Percentiles rank a stretch among this genome's conserved stretches.
phyloP scores from a whole-genome alignment of 2,329 filamentous ascomycete genomes.

The Colletotrichum sp. region DNA sequence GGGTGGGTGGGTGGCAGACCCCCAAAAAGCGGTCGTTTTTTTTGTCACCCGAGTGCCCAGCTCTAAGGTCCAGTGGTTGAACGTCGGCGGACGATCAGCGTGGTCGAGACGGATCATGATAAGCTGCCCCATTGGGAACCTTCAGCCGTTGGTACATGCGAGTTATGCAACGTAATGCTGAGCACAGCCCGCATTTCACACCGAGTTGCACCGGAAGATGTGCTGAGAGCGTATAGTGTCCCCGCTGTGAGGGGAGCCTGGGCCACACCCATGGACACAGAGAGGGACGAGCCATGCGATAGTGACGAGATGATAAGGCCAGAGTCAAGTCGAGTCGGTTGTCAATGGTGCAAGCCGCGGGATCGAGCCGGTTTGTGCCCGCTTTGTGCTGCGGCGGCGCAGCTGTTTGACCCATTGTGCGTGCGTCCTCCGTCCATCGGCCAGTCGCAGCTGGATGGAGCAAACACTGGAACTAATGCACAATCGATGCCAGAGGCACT shows the following conservation, averaged over 20 bases:
- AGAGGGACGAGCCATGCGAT: background rate
- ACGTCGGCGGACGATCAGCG: slow-evolving; percentile 4
- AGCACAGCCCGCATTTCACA: slow-evolving; percentile 14
- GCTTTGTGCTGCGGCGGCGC: slow-evolving; percentile 17
- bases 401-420: slow-evolving; percentile 15
- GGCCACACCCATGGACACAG: background rate
- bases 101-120: slow-evolving; percentile 13
- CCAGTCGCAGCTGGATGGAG: slow-evolving; percentile 10
- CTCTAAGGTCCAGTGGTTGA: slow-evolving; percentile 5
- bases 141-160: slow-evolving; percentile 4
- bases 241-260: background rate
- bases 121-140: slow-evolving; percentile 20
- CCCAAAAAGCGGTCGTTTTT: no score
- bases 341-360: slow-evolving; percentile 12
- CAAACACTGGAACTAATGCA: slow-evolving; percentile 15
- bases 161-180: slow-evolving; percentile 21
- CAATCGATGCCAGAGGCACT: background rate
- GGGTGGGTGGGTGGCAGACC: no score
- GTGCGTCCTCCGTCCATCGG: background rate
- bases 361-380: slow-evolving; percentile 14
- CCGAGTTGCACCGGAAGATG: slow-evolving; percentile 7
- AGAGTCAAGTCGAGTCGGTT: slow-evolving; percentile 3
- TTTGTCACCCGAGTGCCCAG: background rate
- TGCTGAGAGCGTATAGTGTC: slow-evolving; percentile 6
- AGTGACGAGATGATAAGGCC: slow-evolving; percentile 15